Base-by-base conservation (phyloP, 768 basidiomycete genomes). In the Pseudohyphozyma bogoriensis region DNA sequence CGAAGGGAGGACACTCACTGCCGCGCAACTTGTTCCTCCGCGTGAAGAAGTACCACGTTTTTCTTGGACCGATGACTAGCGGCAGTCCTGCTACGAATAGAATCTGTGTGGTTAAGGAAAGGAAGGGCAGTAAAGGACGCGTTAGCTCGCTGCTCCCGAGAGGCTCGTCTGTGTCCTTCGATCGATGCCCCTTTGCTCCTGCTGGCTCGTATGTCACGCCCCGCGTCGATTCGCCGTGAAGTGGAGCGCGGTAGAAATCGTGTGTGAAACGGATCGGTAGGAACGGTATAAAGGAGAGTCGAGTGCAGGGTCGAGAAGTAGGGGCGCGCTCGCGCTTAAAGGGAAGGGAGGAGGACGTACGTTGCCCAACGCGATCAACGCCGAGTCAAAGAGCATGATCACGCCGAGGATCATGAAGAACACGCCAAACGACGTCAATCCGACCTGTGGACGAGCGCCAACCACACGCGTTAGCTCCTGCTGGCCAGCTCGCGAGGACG, bases 31-130 rank as follows among this genome's bases (percentile, higher is more conserved):
- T 99, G 74, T 97, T 87, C 73, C 82, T 87, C 63, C 95, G 83
- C 35, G 92, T 87, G 76, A 99, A 97, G 78, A 99, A 97, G 76
- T 89, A 89, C 77, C 95, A 92, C 24, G 91, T 95, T 78, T 96
- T 97, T 65, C 87, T 84, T 10, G 91, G 90, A 7, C 90, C 95
- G 66, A 99, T 97, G 77, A 97, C 93, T 64, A 97, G 80, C 11
- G 92, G 93, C 58, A 99, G 79, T 51, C 95, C 95, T 3, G 86
- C 84, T 42, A 99, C 74, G 78, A 99, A 99, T 65, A 97, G 82
- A 69, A 97, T 81, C 93, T 95, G 60, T 8, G 15, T n/a, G n/a
- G n/a, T n/a, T n/a, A n/a, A n/a, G n/a, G n/a, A n/a, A n/a, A n/a
- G n/a, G n/a, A n/a, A n/a, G 15, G 31, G 8, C 31, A 26, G n/a